A percentile compares a stretch with the other conserved stretches of the same genome.
These are phyloP conservation scores for Triticum aestivum DNA, from an alignment of 176 grass and related monocot genomes.

Conservation along the genomic window IWGSC_CS_RefSeq_v2.1 NC_057796.1:478341789-478342288, in stretches of 20 bases:
- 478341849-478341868: constrained; percentile 58
- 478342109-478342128: constrained; percentile 60
- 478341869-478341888: constrained; percentile 53
- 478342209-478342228: constrained; percentile 16
- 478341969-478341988: background rate
- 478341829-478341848: constrained; percentile 53
- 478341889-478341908: constrained; percentile 69
- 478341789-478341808: constrained; percentile 55
- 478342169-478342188: constrained; percentile 49
- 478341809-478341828: constrained; percentile 66
- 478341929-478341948: constrained; percentile 55
- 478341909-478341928: constrained; percentile 71
- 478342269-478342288: background rate
- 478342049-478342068: constrained; percentile 77
- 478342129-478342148: constrained; percentile 80
- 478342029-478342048: background rate
- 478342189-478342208: constrained; percentile 39
- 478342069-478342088: constrained; percentile 40
- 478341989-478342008: background rate
- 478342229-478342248: constrained; percentile 26
- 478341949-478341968: background rate
- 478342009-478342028: background rate
- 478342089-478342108: constrained; percentile 89
- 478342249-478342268: background rate
- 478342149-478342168: constrained; percentile 71